These are phyloP conservation scores for Cystobasidiaceae sp. DNA, from an alignment of 1,284 basidiomycete genomes.

Conservation along the genomic window DNA sequence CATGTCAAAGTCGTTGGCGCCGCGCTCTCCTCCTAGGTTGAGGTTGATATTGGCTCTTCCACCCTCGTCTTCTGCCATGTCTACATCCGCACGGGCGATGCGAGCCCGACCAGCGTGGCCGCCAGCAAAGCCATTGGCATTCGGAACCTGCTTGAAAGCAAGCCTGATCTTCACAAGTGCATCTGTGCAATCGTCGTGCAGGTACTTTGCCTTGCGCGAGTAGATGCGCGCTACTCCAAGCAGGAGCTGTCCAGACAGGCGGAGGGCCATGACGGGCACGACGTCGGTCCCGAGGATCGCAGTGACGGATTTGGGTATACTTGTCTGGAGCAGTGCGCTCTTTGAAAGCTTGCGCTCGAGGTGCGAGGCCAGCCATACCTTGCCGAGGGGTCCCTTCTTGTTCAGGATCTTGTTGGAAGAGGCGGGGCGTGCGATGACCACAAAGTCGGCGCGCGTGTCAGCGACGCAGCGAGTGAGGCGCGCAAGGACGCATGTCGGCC, in stretches of 20 bases:
- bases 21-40: conserved; percentile 17
- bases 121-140: background rate
- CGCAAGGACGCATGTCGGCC: background rate
- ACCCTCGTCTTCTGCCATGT: conserved; percentile 80
- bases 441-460: background rate
- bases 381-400: conserved; percentile 85
- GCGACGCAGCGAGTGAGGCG: background rate
- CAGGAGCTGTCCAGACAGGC: conserved; percentile 88
- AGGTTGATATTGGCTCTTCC: conserved; percentile 83
- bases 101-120: conserved; percentile 1
- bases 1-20: conserved; percentile 29
- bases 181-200: conserved; percentile 96
- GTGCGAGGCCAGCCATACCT: conserved; percentile 98
- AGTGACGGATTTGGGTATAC: conserved; percentile 72
- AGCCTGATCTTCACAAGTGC: conserved; percentile 91
- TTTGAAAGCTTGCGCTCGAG: conserved; percentile 98
- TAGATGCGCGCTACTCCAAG: conserved; percentile 96
- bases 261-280: conserved; percentile 69
- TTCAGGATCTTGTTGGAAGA: conserved; percentile 9
- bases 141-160: conserved; percentile 48
- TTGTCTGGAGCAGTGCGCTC: conserved; percentile 84
- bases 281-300: conserved; percentile 38
- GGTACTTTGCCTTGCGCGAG: conserved; percentile 93
- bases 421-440: background rate
- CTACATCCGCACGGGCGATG: conserved; percentile 19